Percentiles rank a stretch among this genome's conserved stretches.
These are phyloP conservation scores for Sporobolus alterniflorus DNA, from an alignment of 202 grass and related monocot species.

Conservation along the genomic window DNA sequence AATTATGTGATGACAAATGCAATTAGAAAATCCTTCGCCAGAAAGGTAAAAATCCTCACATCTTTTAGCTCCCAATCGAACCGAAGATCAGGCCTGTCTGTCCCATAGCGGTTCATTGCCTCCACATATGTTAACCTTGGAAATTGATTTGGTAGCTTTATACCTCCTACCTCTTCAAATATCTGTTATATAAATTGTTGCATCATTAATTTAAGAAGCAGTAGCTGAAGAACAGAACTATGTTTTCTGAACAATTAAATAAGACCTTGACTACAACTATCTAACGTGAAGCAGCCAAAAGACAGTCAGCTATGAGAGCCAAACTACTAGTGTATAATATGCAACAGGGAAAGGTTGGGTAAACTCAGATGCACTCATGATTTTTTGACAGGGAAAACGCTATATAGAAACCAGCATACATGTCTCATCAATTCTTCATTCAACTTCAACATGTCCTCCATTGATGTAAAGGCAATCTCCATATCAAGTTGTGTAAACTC, in stretches of 20 bases:
- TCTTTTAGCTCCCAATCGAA: slow-evolving; percentile 91
- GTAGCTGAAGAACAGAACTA: not conserved
- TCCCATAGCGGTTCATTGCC: slow-evolving; percentile 87
- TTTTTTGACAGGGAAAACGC: not conserved
- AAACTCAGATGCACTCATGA: not conserved
- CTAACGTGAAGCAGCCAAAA: not conserved
- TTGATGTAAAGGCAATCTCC: slow-evolving; percentile 90
- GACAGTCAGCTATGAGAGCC: not conserved
- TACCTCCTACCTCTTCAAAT: slow-evolving; percentile 76
- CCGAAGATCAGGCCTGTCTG: slow-evolving; percentile 94
- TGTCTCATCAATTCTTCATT: slow-evolving; percentile 96
- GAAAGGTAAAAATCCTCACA: slow-evolving; percentile 60
- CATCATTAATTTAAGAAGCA: slow-evolving; percentile 1
- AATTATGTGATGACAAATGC: slow-evolving; percentile 1
- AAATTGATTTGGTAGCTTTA: slow-evolving; percentile 89
- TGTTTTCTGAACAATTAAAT: not conserved
- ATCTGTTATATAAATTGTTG: slow-evolving; percentile 58
- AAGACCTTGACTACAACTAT: not conserved
- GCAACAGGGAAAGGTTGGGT: not conserved
- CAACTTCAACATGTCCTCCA: slow-evolving; percentile 94
- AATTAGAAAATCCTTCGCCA: not conserved
- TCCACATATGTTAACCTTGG: slow-evolving; percentile 85
- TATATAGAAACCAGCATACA: slow-evolving; percentile 55
- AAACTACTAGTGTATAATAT: not conserved
- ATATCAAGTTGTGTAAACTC: slow-evolving; percentile 99